phyloP scores from a whole-genome alignment of 2,329 filamentous ascomycete genomes.

The Aspergillus sp. region DNA sequence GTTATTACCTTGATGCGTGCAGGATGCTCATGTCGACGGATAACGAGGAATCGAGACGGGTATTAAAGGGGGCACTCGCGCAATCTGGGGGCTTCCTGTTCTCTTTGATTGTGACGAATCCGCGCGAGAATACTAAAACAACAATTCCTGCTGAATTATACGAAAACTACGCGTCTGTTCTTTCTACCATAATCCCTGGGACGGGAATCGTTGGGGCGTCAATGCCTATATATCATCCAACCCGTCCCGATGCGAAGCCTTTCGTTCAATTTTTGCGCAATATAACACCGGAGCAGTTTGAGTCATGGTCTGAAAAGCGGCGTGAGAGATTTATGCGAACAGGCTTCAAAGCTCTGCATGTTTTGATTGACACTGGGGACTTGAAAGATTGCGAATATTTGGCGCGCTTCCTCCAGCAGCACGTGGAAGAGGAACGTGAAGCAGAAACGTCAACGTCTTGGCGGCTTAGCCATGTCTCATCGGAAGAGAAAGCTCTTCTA shows the following conservation, averaged over 20 bases:
- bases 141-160: slow-evolving; percentile 30
- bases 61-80: slow-evolving; percentile 22
- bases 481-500: slow-evolving; percentile 27
- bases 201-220: slow-evolving; percentile 27
- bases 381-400: slow-evolving; percentile 30
- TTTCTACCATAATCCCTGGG: slow-evolving; percentile 24
- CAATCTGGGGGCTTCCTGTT: slow-evolving; percentile 20
- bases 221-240: slow-evolving; percentile 40
- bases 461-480: slow-evolving; percentile 12
- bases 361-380: slow-evolving; percentile 35
- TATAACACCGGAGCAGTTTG: slow-evolving; percentile 20
- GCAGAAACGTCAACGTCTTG: slow-evolving; percentile 11
- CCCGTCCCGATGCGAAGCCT: slow-evolving; percentile 30
- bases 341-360: slow-evolving; percentile 39
- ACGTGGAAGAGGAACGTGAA: slow-evolving; percentile 27
- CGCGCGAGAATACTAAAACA: slow-evolving; percentile 22
- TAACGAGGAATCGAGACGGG: slow-evolving; percentile 6
- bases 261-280: slow-evolving; percentile 30
- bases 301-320: slow-evolving; percentile 18
- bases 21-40: slow-evolving; percentile 19
- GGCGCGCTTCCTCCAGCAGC: slow-evolving; percentile 30
- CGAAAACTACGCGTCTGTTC: slow-evolving; percentile 30
- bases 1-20: slow-evolving; percentile 29
- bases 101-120: slow-evolving; percentile 28
- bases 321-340: slow-evolving; percentile 33